phyloP scores from a whole-genome alignment of 768 basidiomycete species.

The Agaricus blazei region DNA sequence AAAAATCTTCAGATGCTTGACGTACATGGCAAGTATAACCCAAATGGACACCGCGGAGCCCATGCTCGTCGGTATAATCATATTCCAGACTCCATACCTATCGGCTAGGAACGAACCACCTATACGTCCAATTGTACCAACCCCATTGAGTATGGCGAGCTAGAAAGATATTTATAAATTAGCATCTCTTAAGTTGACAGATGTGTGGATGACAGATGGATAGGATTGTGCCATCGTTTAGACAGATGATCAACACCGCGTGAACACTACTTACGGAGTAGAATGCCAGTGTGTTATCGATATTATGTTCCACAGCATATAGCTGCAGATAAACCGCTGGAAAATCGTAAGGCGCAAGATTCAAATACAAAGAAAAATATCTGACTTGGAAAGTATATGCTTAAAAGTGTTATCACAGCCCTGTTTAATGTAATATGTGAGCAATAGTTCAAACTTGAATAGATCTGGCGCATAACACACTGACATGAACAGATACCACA shows the following conservation, averaged over 20 bases:
- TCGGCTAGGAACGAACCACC: slow-evolving; percentile 31
- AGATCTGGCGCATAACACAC: neutral
- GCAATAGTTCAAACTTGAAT: neutral
- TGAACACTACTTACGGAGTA: slow-evolving; percentile 33
- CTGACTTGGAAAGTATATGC: slow-evolving; percentile 8
- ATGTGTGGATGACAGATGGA: too few relatives aligned
- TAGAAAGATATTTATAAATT: slow-evolving; percentile 6
- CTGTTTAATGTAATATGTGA: neutral
- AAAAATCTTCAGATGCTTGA: neutral
- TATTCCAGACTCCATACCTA: slow-evolving; percentile 30
- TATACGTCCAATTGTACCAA: slow-evolving; percentile 29
- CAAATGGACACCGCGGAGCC: slow-evolving; percentile 36
- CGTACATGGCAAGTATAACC: slow-evolving; percentile 30
- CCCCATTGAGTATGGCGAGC: slow-evolving; percentile 32
- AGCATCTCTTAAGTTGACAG: too few relatives aligned
- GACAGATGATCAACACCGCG: neutral
- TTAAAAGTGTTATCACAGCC: slow-evolving; percentile 6
- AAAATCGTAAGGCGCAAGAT: neutral
- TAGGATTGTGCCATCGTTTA: too few relatives aligned
- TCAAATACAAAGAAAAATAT: neutral
- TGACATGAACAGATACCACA: slow-evolving; percentile 7
- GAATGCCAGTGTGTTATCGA: slow-evolving; percentile 45
- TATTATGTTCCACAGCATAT: slow-evolving; percentile 23
- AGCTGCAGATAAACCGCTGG: slow-evolving; percentile 1
- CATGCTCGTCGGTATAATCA: slow-evolving; percentile 28